Percentiles rank a stretch among this genome's conserved stretches.
phyloP scores from a whole-genome alignment of 371 early-diverging fungal species.

The Chytridium lagenaria region DNA sequence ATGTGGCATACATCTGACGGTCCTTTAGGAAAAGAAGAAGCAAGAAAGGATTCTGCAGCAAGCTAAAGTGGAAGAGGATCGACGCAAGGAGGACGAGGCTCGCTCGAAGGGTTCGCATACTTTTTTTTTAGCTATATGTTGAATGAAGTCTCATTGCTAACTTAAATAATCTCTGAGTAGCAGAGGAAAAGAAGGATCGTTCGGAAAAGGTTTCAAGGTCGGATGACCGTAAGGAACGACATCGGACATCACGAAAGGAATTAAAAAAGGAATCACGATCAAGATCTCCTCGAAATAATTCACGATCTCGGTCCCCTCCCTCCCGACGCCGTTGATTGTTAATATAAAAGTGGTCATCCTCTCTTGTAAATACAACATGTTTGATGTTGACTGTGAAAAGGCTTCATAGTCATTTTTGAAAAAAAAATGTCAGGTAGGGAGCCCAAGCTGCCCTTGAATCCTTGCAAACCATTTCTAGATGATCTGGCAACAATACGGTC shows the following conservation, averaged over 20 bases:
- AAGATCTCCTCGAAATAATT: conserved; percentile 16
- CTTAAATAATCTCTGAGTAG: background rate
- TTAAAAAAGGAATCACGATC: background rate
- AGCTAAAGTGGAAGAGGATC: background rate
- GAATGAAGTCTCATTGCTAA: background rate
- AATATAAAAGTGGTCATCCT: too few relatives aligned
- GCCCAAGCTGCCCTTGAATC: too few relatives aligned
- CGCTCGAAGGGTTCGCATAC: too few relatives aligned
- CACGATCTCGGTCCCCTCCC: conserved; percentile 1
- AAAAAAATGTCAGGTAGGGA: background rate
- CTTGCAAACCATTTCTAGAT: too few relatives aligned
- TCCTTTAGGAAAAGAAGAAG: background rate
- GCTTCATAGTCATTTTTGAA: background rate
- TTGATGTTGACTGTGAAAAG: too few relatives aligned
- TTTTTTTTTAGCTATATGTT: too few relatives aligned
- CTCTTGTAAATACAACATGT: too few relatives aligned
- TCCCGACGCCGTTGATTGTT: background rate
- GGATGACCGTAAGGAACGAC: background rate
- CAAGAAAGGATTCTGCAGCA: conserved; percentile 3
- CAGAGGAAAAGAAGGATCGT: background rate
- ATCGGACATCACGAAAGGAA: background rate
- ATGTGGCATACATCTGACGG: background rate
- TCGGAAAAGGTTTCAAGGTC: background rate
- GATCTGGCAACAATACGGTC: conserved; percentile 37
- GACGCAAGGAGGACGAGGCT: conserved; percentile 5